phyloP scores from a whole-genome alignment of 192 early-diverging fungal species.

The Gryganskiella cystojenkinii region DNA sequence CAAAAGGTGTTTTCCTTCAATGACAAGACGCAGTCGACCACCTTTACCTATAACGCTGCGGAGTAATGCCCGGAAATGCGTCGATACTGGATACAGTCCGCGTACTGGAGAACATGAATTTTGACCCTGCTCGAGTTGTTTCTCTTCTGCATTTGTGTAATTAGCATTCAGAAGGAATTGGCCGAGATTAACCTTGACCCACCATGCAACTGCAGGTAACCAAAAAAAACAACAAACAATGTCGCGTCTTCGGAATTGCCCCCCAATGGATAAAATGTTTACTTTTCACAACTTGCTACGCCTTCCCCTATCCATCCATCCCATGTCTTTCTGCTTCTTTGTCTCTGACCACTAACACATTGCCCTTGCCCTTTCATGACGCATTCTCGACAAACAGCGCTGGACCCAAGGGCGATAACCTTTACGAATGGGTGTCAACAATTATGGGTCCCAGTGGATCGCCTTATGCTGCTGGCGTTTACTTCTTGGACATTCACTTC shows the following conservation, averaged over 20 bases:
- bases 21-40: too few species aligned
- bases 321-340: not conserved
- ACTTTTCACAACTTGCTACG: not conserved
- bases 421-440: slow-evolving; percentile 97
- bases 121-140: not conserved
- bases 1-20: too few species aligned
- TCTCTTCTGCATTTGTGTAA: slow-evolving; percentile 5
- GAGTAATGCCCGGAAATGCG: not conserved
- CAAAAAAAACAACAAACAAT: not conserved
- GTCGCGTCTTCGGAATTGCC: not conserved
- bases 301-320: not conserved
- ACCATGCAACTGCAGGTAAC: slow-evolving; percentile 89
- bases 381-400: slow-evolving; percentile 64
- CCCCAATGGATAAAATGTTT: not conserved
- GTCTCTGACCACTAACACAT: not conserved
- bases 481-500: slow-evolving; percentile 94
- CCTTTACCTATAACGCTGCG: too few species aligned
- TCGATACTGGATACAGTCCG: not conserved
- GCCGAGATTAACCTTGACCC: slow-evolving; percentile 97
- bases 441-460: slow-evolving; percentile 90
- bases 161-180: slow-evolving; percentile 95
- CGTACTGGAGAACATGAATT: not conserved
- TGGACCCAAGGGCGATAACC: slow-evolving; percentile 94
- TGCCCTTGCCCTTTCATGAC: not conserved
- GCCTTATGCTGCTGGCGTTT: slow-evolving; percentile 92